phyloP scores from a whole-genome alignment of 345 rosid species.

The Citropsis articulata region DNA sequence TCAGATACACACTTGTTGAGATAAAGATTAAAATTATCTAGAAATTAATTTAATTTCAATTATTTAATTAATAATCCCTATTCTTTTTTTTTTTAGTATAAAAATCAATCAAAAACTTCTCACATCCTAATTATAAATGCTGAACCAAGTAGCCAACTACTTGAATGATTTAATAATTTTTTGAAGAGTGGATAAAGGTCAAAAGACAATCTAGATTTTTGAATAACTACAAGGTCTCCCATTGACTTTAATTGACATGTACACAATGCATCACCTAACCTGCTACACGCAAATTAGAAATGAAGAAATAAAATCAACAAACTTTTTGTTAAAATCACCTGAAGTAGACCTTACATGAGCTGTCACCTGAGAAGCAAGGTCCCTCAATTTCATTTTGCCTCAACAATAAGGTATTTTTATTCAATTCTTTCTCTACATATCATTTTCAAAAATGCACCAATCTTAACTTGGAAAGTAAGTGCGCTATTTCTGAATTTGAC shows the following conservation, averaged over 20 bases:
- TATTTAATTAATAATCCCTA: neutral
- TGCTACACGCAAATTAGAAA: neutral
- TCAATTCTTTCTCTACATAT: conserved; percentile 3
- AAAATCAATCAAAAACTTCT: neutral
- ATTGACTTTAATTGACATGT: conserved; percentile 7
- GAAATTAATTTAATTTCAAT: conserved; percentile 13
- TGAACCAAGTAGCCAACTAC: neutral
- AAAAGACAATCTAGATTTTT: neutral
- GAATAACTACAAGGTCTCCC: neutral
- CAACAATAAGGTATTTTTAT: neutral
- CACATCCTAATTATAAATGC: neutral
- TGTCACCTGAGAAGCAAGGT: conserved; percentile 3
- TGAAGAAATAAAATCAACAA: neutral
- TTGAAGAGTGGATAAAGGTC: conserved; percentile 4
- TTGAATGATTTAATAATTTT: neutral
- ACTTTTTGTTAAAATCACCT: neutral
- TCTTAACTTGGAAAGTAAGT: conserved; percentile 14
- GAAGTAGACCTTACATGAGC: neutral
- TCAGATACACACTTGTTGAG: conserved; percentile 1
- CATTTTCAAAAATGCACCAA: conserved; percentile 17
- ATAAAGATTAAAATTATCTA: conserved; percentile 10
- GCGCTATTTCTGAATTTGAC: neutral
- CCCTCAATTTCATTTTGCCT: neutral
- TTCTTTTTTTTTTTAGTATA: no score
- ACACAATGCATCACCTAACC: conserved; percentile 4